Conservation (phyloP, 805 yeast genomes). For the Candida takata region DNA sequence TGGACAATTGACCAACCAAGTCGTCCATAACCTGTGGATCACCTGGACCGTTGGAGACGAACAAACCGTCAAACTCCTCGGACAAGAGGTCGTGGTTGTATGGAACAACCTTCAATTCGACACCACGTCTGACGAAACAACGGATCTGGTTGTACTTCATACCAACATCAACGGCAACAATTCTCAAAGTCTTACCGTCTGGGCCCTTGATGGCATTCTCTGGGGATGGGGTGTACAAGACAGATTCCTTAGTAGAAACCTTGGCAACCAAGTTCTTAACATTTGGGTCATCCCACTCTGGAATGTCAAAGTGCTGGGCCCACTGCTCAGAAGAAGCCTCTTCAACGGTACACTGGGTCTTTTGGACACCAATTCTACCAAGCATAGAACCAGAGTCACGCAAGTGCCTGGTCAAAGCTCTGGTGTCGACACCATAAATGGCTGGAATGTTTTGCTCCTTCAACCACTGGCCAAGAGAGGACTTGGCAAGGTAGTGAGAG, state of each 20-base stretch:
- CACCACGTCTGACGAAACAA: slow-evolving; percentile 94
- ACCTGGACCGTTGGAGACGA: slow-evolving; percentile 98
- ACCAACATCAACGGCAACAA: slow-evolving; percentile 93
- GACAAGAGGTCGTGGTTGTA: slow-evolving; percentile 82
- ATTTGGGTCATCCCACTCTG: slow-evolving; percentile 94
- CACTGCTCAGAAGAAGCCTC: slow-evolving; percentile 39
- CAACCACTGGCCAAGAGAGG: slow-evolving; percentile 91
- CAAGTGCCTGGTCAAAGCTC: slow-evolving; percentile 87
- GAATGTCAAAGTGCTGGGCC: slow-evolving; percentile 57
- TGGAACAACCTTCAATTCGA: slow-evolving; percentile 91
- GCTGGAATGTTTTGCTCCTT: slow-evolving; percentile 91
- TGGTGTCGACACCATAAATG: slow-evolving; percentile 94
- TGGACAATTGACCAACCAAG: slow-evolving; percentile 53
- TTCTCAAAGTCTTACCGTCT: slow-evolving; percentile 72
- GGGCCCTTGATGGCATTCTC: slow-evolving; percentile 49
- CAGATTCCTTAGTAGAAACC: slow-evolving; percentile 77
- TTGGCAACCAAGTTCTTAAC: slow-evolving; percentile 83
- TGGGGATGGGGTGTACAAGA: slow-evolving; percentile 64
- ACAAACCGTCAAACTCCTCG: slow-evolving; percentile 90
- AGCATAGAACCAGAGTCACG: slow-evolving; percentile 90
- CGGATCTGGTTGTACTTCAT: slow-evolving; percentile 97
- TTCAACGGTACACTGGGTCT: slow-evolving; percentile 27
- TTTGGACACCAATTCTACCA: slow-evolving; percentile 76
- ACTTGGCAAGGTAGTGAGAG: slow-evolving; percentile 88
- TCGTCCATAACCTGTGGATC: slow-evolving; percentile 84